phyloP scores from a whole-genome alignment of 129 eudicot genomes.

The Sambucus nigra region DNA sequence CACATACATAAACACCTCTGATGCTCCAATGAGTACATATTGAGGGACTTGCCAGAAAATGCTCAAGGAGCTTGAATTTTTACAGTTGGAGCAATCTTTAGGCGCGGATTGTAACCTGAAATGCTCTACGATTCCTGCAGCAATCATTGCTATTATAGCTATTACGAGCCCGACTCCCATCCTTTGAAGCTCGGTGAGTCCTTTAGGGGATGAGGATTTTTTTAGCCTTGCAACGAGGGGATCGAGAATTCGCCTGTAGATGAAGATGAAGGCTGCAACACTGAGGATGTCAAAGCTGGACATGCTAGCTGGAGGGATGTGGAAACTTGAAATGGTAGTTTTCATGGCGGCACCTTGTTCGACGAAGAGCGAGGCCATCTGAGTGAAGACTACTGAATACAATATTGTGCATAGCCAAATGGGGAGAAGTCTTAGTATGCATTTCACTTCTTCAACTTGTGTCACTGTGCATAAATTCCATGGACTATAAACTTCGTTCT shows the following conservation, averaged over 20 bases:
- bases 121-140: slow-evolving; percentile 68
- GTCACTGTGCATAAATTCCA: slow-evolving; percentile 80
- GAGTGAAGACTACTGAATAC: slow-evolving; percentile 83
- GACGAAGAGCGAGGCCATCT: slow-evolving; percentile 83
- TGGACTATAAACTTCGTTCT: slow-evolving; percentile 13
- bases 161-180: slow-evolving; percentile 86
- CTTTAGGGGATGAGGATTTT: slow-evolving; percentile 30
- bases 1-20: slow-evolving; percentile 80
- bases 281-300: slow-evolving; percentile 73
- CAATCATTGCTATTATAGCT: slow-evolving; percentile 63
- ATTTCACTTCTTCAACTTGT: slow-evolving; percentile 96
- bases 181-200: slow-evolving; percentile 75
- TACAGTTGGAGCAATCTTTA: slow-evolving; percentile 28
- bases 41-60: slow-evolving; percentile 96
- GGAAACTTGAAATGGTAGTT: slow-evolving; percentile 43
- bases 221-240: slow-evolving; percentile 44
- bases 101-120: slow-evolving; percentile 34
- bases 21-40: slow-evolving; percentile 66
- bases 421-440: slow-evolving; percentile 80
- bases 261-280: slow-evolving; percentile 65
- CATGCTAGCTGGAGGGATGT: slow-evolving; percentile 95
- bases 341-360: slow-evolving; percentile 96
- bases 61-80: slow-evolving; percentile 40
- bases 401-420: slow-evolving; percentile 91
- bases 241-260: slow-evolving; percentile 49